Evolutionary conservation across 805 yeast genomes (phyloP).

Genomic region (Ogataea polymorpha): DNA sequence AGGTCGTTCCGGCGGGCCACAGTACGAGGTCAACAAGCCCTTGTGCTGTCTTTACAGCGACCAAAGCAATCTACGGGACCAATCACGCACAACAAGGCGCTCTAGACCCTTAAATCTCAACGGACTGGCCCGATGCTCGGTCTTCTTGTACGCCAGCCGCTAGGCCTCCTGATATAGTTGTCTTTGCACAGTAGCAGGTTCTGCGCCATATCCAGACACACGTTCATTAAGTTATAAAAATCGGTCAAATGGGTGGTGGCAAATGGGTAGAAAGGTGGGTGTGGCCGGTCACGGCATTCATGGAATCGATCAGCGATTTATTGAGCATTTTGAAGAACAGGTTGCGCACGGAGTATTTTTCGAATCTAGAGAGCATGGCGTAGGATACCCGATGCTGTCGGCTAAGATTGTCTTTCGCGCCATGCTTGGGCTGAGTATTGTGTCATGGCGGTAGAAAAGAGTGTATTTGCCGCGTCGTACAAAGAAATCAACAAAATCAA

Average conservation of each 20-base stretch:
- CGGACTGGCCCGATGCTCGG: slow-evolving; percentile 58
- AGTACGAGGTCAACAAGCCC: slow-evolving; percentile 83
- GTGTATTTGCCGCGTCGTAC: slow-evolving; percentile 42
- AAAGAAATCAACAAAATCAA: slow-evolving; percentile 13
- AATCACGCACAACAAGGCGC: slow-evolving; percentile 35
- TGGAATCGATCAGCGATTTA: slow-evolving; percentile 86
- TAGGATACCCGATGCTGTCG: slow-evolving; percentile 91
- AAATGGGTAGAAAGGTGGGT: slow-evolving; percentile 94
- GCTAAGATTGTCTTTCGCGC: slow-evolving; percentile 95
- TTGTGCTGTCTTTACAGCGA: slow-evolving; percentile 69
- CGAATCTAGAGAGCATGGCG: slow-evolving; percentile 92
- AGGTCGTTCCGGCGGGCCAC: slow-evolving; percentile 42
- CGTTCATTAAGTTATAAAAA: slow-evolving; percentile 76
- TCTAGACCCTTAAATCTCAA: slow-evolving; percentile 74
- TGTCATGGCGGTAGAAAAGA: slow-evolving; percentile 83
- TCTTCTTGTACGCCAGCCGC: slow-evolving; percentile 77
- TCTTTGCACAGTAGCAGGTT: slow-evolving; percentile 73
- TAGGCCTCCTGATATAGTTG: slow-evolving; percentile 95
- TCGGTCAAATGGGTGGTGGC: slow-evolving; percentile 90
- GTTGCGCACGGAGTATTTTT: slow-evolving; percentile 88
- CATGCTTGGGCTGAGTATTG: slow-evolving; percentile 82
- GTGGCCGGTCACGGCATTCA: slow-evolving; percentile 97
- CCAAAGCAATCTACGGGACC: slow-evolving; percentile 82
- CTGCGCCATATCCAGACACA: slow-evolving; percentile 83
- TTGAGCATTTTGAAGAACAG: slow-evolving; percentile 98